Base-by-base conservation (phyloP, 2,329 filamentous ascomycete species). In the Dactylellina haptotyla region DNA sequence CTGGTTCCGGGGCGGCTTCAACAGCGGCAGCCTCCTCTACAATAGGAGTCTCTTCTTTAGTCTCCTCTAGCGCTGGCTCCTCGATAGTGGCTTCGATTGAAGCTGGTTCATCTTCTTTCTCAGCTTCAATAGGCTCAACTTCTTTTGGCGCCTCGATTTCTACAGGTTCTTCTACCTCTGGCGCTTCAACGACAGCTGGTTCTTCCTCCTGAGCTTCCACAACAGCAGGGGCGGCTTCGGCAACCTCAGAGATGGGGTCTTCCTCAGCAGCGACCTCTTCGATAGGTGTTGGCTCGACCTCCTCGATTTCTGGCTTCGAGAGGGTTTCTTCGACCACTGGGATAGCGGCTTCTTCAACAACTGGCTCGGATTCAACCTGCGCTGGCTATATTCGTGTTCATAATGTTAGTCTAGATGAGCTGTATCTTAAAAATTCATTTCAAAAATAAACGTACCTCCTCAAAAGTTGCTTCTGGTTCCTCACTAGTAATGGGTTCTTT, bases 381-480 rank as follows among this genome's bases (percentile, higher is more conserved):
- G 66, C 18, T 4, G 51, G 39, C 66, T 71, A 57, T 3, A 46
- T 18, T 20, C 5, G 51, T 25, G 6, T 41, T 30, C 8, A 53
- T n/a, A 12, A 20, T 23, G 25, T 56, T 39, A 56, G 51, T 12
- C 39, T 54, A 12, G 6, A 25, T 6, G 18, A 16, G 20, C n/a
- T n/a, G 16, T 20, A 50, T 50, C 46, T n/a, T 14, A 32, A 28
- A 18, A 23, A 3, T 4, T 34, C 2, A 14, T n/a, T 32, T 9
- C 51, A 16, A 53, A 25, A 14, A 46, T n/a, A 16, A 53, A 30
- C 50, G 43, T 63, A 71, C 66, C 57, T 71, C 41, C 23, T 71
- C 65, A 34, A 20, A 20, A 28, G 6, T 12, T 18, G 34, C 23
- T 32, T 56, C 39, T 16, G 50, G 43, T 12, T 71, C 66, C 23